These are phyloP conservation scores for Botrytis fragariae DNA, from an alignment of 2,329 filamentous ascomycete species.

Conservation along the genomic window DNA sequence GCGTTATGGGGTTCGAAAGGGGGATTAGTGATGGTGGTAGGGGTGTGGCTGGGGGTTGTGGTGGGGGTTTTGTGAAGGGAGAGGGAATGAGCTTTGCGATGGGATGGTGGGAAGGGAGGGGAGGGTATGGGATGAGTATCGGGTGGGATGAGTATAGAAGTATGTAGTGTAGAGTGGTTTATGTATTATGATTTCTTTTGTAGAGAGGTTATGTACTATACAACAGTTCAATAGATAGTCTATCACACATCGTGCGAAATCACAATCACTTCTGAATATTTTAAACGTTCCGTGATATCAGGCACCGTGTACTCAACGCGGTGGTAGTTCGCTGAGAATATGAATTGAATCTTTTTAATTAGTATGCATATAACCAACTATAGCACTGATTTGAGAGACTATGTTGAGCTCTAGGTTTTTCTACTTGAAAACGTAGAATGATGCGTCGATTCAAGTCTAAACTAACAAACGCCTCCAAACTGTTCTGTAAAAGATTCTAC, in stretches of 20 bases:
- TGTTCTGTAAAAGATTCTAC: fast-evolving
- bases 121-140: not conserved
- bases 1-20: no score
- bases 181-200: not conserved
- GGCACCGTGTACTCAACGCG: no score
- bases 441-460: not conserved
- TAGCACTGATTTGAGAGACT: not conserved
- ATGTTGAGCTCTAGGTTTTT: fast-evolving
- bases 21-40: no score
- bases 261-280: not conserved
- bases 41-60: not conserved
- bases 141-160: not conserved
- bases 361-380: not conserved
- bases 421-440: not conserved
- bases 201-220: not conserved
- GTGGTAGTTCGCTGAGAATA: not conserved
- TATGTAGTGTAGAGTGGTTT: not conserved
- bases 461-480: not conserved
- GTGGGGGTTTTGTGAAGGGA: not conserved
- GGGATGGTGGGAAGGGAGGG: no score
- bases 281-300: not conserved
- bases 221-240: not conserved
- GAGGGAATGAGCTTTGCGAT: no score
- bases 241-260: not conserved
- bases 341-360: not conserved